phyloP scores from a whole-genome alignment of 352 stramenopile species.

The Peronosclerospora sorghi region DNA sequence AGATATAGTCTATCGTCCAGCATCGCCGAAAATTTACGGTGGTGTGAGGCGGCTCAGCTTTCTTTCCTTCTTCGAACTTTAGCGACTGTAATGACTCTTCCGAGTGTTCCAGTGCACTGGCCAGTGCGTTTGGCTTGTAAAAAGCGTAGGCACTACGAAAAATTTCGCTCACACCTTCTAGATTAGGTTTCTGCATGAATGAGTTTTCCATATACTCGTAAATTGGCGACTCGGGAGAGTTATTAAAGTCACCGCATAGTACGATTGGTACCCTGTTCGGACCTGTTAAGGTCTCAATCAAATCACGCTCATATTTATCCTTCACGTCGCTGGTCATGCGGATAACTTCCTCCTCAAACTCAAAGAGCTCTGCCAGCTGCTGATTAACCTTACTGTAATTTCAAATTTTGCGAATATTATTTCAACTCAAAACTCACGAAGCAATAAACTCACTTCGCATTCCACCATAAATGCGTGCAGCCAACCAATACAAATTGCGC shows the following conservation, averaged over 20 bases:
- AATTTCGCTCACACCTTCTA: conserved; percentile 50
- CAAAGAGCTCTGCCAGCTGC: conserved; percentile 77
- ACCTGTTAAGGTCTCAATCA: conserved; percentile 39
- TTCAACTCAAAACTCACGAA: not conserved
- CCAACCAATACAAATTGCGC: conserved; percentile 71
- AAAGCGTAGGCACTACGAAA: conserved; percentile 65
- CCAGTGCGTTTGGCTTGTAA: conserved; percentile 49
- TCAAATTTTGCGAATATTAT: not conserved
- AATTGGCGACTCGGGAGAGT: conserved; percentile 69
- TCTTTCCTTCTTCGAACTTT: conserved; percentile 30
- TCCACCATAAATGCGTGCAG: conserved; percentile 83
- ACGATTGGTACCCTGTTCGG: conserved; percentile 55
- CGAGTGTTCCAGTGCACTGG: conserved; percentile 20
- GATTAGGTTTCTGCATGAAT: conserved; percentile 79
- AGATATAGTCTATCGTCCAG: conserved; percentile 87
- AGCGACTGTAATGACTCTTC: conserved; percentile 16
- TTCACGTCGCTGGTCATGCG: conserved; percentile 66
- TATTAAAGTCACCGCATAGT: conserved; percentile 83
- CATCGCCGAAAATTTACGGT: conserved; percentile 81
- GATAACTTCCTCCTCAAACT: conserved; percentile 76
- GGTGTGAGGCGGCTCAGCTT: conserved; percentile 69
- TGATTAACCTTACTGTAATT: conserved; percentile 66
- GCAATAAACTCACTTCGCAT: conserved; percentile 49
- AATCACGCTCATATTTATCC: conserved; percentile 71
- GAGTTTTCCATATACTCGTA: conserved; percentile 84